Base-by-base conservation (phyloP, 116 monocot species). In the Thalassia testudinum region DNA sequence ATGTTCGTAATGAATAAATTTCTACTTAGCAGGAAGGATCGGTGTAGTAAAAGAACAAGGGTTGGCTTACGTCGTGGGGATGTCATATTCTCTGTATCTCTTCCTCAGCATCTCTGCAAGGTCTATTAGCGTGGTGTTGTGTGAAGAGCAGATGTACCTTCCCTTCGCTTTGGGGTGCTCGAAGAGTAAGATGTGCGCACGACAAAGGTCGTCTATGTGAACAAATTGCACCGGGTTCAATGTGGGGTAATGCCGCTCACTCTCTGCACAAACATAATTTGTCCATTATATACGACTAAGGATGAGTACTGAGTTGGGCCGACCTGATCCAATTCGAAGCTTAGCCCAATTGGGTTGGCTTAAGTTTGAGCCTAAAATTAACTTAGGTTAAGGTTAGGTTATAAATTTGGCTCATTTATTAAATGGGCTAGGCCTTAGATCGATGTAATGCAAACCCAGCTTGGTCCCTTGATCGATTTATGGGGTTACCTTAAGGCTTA, bases 121-220 rank as follows among this genome's bases (percentile, higher is more conserved):
- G 15, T 53, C 59, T 7, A 43, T 42, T 20, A 76, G 62, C 53
- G 57, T 76, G 61, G 43, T 49, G 30, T 71, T 66, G 24, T 76
- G 63, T 22, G 76, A 76, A 16, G 71, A 77, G 28, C 72, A 77
- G 16, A 77, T 64, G 72, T 72, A 77, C 42, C 77, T 53, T 26
- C 72, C 77, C 13, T 43, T 53, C 21, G 77, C 77, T 27, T 63
- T 57, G 0, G 62, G 60, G 17, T 43, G 58, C 60, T 77, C 67
- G 20, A 60, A 60, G 13, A 72, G 44, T 67, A 64, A 77, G 21
- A 77, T 45, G 24, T 60, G 55, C 1, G 64, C 53, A 1, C 51
- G 43, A 43, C 77, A 77, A 13, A 72, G 55, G 48, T 77, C 77
- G 37, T 72, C 77, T 34, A 77, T 26, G 63, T 77, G 77, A n/a